Evolutionary conservation across 108 stramenopile species (phyloP), one percentile per base, ranked within the genome.

Genomic region (Aurantiochytrium sp.): DNA sequence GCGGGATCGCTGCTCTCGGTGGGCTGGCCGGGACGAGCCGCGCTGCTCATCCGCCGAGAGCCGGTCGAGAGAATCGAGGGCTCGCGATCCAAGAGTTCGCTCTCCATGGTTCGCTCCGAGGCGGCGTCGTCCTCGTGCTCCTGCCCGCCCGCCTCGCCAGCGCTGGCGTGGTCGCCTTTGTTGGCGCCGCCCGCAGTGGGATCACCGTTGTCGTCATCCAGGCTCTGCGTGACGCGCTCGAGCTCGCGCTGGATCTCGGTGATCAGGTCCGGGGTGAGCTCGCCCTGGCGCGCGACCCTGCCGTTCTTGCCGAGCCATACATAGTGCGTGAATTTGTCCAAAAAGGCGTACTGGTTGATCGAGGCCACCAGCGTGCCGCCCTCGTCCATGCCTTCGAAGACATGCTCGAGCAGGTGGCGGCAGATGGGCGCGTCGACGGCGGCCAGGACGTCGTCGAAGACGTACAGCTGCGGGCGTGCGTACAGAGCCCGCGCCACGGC

Each of bases 351-450:
- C 87, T 88, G 87, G 52, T 73, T 41, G 24, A 55, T 37, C 4
- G 55, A 48, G 17, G 52, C 17, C 4, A 87, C 45, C 5, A 42
- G 8, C 8, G 86, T 87, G 24, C 52, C 5, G n/a, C 30, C 55
- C 3, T 4, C 52, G 1, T 42, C 34, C 21, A 55, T 17, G 2
- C 10, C 24, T 4, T 22, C 27, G 41, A 88, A 30, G 10, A 45
- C 69, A 45, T 95, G 94, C 22, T 92, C 90, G 69, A 96, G 95
- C 12, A 96, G 86, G 31, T 91, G 92, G 81, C 90, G 87, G 4
- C 91, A 95, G 52, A 96, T 95, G 88, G 95, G 93, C n/a, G 96
- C 95, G 87, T 97, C 95, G 19, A 96, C 89, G 4, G 95, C 96
- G 12, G 91, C 90, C 53, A 96, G 90, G 37, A 94, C 94, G 86